A percentile compares a stretch with the other conserved stretches of the same genome.
Evolutionary conservation across 2,329 filamentous ascomycete genomes (phyloP).

Genomic region (Colletotrichum graminicola): DNA sequence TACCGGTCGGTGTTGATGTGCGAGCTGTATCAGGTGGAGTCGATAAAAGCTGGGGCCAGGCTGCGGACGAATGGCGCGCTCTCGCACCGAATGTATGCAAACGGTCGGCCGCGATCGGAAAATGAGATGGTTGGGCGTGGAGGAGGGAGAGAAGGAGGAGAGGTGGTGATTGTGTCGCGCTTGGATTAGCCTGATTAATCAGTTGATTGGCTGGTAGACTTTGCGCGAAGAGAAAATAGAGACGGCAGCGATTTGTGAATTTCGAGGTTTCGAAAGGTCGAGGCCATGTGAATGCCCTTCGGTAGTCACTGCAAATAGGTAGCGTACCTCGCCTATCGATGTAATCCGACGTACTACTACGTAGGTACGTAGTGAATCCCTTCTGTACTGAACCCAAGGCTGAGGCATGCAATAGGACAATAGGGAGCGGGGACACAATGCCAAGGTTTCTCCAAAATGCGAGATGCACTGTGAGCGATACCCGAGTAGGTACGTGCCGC

Average conservation of each 20-base stretch:
- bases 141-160: not conserved
- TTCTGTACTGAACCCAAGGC: not conserved
- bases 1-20: slow-evolving; percentile 6
- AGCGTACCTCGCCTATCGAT: not conserved
- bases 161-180: not conserved
- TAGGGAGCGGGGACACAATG: not conserved
- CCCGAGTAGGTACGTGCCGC: not conserved
- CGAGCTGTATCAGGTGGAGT: slow-evolving; percentile 6
- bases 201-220: not conserved
- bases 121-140: not conserved
- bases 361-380: not conserved
- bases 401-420: not conserved
- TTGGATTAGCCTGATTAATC: not conserved
- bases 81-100: slow-evolving; percentile 1
- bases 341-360: not conserved
- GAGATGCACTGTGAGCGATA: not conserved
- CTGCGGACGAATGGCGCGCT: slow-evolving; percentile 4
- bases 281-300: not conserved
- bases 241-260: not conserved
- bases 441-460: not conserved
- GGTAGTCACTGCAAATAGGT: not conserved
- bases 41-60: not conserved
- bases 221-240: not conserved
- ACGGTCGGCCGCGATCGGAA: not conserved
- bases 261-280: not conserved